Base-by-base conservation (phyloP, 345 rosid genomes). In the Citrus mangshanensis region DNA sequence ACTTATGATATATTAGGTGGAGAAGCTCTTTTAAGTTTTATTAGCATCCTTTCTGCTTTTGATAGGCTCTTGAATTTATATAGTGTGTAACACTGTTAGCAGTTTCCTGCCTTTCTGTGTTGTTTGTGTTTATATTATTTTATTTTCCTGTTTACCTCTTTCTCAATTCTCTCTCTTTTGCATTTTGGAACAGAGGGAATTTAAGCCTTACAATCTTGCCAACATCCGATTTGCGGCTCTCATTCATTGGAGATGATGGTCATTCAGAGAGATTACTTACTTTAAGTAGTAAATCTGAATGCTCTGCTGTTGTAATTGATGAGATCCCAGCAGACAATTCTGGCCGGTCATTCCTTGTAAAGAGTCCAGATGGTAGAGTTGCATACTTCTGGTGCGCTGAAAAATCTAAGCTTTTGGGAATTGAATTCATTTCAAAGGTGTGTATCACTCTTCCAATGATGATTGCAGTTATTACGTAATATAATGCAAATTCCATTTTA, bases 311-410 rank as follows among this genome's bases (percentile, higher is more conserved):
- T 60, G 85, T 66, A 27, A 81, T 93, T 79, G 89, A 90, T 75
- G 94, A 90, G 83, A 92, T 97, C 59, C 74, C 77, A 12, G 89
- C 86, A 34, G 99, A 97, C 85, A 75, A 77, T 84, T 91, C 99
- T 78, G 98, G 97, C 62, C 86, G 99, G 86, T 93, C 99, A 59
- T 94, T 97, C 78, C 82, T 72, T 73, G 78, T 94, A 84, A 92
- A 85, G 78, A 67, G 81, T 28, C 86, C 88, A 60, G 91, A 93
- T 77, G 91, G 84, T 27, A 85, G 82, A 77, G 84, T 63, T 32
- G 88, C 86, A 75, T 92, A 89, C 88, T 96, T 87, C 60, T 97
- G 99, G 99, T 94, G 98, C 87, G 90, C 98, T 0, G 99, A 97
- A 90, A 97, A 90, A 85, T 92, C 93, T 37, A 92, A 89, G 83